phyloP scores from a whole-genome alignment of 2,329 filamentous ascomycete species.

The Penicillium sumatraense region DNA sequence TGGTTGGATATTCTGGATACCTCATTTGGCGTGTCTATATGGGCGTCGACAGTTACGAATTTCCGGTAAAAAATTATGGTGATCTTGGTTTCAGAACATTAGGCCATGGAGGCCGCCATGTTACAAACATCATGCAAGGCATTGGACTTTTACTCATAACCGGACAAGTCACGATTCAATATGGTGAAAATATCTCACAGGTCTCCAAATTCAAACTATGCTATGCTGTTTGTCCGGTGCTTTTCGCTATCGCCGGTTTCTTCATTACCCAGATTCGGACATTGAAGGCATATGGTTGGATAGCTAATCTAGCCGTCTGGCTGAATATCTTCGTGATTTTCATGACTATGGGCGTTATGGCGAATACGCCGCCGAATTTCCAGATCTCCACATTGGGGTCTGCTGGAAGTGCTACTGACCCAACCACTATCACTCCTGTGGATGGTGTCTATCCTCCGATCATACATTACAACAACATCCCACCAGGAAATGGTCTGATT shows the following conservation, averaged over 20 bases:
- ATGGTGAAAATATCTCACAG: conserved; percentile 60
- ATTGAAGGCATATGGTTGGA: conserved; percentile 58
- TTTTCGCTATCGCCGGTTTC: conserved; percentile 58
- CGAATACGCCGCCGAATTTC: conserved; percentile 57
- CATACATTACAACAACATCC: conserved; percentile 48
- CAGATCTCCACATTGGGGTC: conserved; percentile 30
- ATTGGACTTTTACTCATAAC: conserved; percentile 56
- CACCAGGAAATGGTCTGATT: conserved; percentile 45
- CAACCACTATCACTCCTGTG: conserved; percentile 30
- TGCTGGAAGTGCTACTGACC: conserved; percentile 30
- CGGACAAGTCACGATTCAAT: conserved; percentile 57
- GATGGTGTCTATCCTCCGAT: conserved; percentile 37
- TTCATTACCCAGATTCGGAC: conserved; percentile 61
- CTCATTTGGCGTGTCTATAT: conserved; percentile 48
- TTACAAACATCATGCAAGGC: conserved; percentile 45
- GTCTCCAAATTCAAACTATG: conserved; percentile 56
- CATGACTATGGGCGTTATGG: conserved; percentile 60
- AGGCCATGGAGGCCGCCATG: conserved; percentile 40
- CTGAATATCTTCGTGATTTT: conserved; percentile 60
- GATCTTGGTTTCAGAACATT: conserved; percentile 48
- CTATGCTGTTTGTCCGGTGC: conserved; percentile 57
- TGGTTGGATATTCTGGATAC: conserved; percentile 39
- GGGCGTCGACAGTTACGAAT: conserved; percentile 46
- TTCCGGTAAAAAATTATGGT: conserved; percentile 47
- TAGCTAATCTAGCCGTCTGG: conserved; percentile 62